These are phyloP conservation scores for Clitopilus hobsonii DNA, from an alignment of 768 basidiomycete species.

Conservation along the genomic window DNA sequence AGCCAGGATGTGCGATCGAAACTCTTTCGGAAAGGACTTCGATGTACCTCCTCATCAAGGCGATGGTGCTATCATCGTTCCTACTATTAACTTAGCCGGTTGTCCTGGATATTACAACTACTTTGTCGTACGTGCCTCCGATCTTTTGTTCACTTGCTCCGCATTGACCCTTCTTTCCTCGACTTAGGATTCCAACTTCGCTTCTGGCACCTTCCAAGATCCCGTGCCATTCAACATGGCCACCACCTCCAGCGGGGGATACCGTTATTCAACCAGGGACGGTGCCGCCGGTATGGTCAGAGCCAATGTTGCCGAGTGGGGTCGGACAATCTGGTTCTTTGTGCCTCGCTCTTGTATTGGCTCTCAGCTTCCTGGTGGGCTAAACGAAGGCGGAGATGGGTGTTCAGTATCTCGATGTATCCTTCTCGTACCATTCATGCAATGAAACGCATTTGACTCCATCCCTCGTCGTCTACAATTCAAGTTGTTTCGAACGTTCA, in stretches of 20 bases:
- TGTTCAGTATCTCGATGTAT: conserved; percentile 10
- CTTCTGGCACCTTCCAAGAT: conserved; percentile 18
- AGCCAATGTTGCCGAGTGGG: conserved; percentile 19
- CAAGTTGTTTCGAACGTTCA: neutral
- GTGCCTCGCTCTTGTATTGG: conserved; percentile 21
- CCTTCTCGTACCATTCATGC: no score
- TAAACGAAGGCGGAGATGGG: conserved; percentile 19
- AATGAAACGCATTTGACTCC: no score
- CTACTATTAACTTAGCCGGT: conserved; percentile 14
- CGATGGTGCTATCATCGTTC: conserved; percentile 18
- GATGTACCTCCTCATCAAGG: conserved; percentile 20
- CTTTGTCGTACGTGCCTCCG: conserved; percentile 14
- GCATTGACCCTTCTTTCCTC: neutral
- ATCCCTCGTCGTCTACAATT: no score
- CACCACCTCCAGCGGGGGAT: conserved; percentile 13
- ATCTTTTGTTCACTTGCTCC: no score
- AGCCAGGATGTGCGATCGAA: conserved; percentile 14
- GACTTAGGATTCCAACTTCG: conserved; percentile 19
- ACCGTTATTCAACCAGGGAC: conserved; percentile 16
- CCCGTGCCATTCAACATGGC: conserved; percentile 20
- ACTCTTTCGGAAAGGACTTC: conserved; percentile 19
- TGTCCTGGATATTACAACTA: conserved; percentile 22
- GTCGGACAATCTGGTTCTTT: conserved; percentile 22
- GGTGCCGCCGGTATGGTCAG: conserved; percentile 19
- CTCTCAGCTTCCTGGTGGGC: conserved; percentile 15